Evolutionary conservation across 768 basidiomycete species (phyloP), one percentile per base, ranked within the genome.

Genomic region (Pulveroboletus sp.): DNA sequence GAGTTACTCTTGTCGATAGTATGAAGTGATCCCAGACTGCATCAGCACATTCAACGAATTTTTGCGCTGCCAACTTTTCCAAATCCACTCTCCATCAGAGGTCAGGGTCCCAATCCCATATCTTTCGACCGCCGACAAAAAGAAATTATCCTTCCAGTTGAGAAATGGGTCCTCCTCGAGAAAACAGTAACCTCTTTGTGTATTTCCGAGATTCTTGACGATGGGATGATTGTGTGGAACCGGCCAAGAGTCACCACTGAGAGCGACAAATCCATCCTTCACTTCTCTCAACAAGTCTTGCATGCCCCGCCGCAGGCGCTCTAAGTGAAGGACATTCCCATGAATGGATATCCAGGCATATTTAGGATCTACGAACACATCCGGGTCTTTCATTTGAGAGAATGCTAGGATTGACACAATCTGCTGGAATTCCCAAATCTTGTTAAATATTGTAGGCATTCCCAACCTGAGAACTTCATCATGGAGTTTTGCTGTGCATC

Each of bases 391-490:
- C 11, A 47, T 33, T 19, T 51, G 42, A 4, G 27, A 20, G 29
- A 21, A 41, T 3, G 50, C 53, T 1, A 51, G 39, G 2, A 36
- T 6, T 1, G 50, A 51, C 0, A 50, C 50, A 0, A 32, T n/a
- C 6, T 54, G 50, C 12, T 52, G 50, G 6, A 52, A 29, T 27
- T 55, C 53, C 32, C 41, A 55, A 0, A 54, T 4, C 45, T 43
- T 47, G 29, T 55, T 55, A 36, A 43, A 54, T 0, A 49, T 38
- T 0, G 41, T 46, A 0, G 44, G 44, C 1, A 1, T 13, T 2
- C 49, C 41, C 8, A 53, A 12, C 21, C 29, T 11, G 6, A 53
- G 33, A 0, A 25, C 44, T 1, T 17, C 2, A 2, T 31, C 8
- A 14, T 53, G n/a, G 11, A 40, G 14, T 2, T 7, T 16, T 9